These are phyloP conservation scores for Saturnispora zaruensis DNA, from an alignment of 805 yeast species.

Conservation along the genomic window DNA sequence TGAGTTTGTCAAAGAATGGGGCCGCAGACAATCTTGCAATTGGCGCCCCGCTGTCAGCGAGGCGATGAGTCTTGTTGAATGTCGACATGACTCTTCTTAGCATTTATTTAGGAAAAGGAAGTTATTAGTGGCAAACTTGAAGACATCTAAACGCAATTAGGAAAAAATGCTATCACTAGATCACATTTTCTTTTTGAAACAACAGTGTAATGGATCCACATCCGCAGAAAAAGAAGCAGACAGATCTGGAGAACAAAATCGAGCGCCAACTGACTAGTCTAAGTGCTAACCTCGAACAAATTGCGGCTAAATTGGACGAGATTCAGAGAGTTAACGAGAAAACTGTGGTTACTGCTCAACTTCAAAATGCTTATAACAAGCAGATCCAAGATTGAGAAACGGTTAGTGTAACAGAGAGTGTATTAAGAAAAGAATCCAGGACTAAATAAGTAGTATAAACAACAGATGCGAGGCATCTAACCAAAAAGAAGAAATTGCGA, in stretches of 20 bases:
- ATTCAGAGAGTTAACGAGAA: constrained; percentile 4
- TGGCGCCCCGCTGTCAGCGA: constrained; percentile 61
- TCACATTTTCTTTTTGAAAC: background rate
- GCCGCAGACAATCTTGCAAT: constrained; percentile 62
- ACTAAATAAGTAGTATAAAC: background rate
- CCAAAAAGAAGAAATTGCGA: background rate
- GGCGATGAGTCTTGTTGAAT: constrained; percentile 23
- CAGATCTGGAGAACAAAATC: background rate
- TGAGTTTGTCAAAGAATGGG: constrained; percentile 57
- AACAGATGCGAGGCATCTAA: background rate
- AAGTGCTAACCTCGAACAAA: background rate
- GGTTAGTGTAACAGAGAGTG: background rate
- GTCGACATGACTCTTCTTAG: constrained; percentile 8
- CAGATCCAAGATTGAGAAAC: background rate
- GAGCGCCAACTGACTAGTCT: background rate
- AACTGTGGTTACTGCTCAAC: constrained; percentile 5
- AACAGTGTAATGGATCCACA: background rate
- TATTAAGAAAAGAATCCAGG: background rate
- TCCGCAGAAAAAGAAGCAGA: constrained; percentile 5
- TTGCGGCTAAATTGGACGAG: background rate
- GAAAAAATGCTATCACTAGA: background rate
- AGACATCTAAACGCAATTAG: background rate
- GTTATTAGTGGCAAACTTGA: background rate
- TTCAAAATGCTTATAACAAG: constrained; percentile 2
- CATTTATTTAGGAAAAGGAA: background rate